A percentile compares a stretch with the other conserved stretches of the same genome.
Conservation (phyloP, 2,329 filamentous ascomycete species). For the Phialophora macrospora region DNA sequence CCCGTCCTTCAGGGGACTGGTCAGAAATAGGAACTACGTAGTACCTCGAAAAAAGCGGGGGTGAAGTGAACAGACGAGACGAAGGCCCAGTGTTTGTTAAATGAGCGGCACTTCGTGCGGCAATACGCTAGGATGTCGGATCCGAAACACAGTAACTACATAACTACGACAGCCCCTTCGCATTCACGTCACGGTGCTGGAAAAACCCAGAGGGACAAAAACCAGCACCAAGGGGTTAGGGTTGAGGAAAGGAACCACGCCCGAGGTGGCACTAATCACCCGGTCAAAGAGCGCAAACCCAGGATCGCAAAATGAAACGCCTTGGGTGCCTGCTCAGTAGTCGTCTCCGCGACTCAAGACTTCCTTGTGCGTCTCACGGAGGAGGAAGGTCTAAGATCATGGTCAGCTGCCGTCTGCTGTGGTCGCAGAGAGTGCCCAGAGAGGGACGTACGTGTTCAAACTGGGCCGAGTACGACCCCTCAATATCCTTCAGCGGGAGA, state of each 20-base stretch:
- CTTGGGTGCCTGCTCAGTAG: constrained; percentile 46
- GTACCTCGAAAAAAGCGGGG: too few species aligned
- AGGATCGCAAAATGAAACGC: not conserved
- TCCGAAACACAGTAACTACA: not conserved
- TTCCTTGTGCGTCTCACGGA: constrained; percentile 51
- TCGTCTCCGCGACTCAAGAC: constrained; percentile 60
- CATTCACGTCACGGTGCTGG: constrained; percentile 33
- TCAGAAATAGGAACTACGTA: too few species aligned
- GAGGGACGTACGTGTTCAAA: constrained; percentile 60
- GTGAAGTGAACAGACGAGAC: not conserved
- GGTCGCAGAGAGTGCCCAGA: not conserved
- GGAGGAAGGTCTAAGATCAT: constrained; percentile 44
- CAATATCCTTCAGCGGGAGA: constrained; percentile 61
- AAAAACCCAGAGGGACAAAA: constrained; percentile 32
- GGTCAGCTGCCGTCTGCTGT: constrained; percentile 7
- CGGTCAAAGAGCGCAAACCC: constrained; percentile 7
- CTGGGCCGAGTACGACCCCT: constrained; percentile 67
- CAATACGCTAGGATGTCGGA: too few species aligned
- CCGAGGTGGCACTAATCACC: too few species aligned
- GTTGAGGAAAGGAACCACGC: constrained; percentile 27
- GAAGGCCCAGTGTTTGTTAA: not conserved
- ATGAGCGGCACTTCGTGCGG: too few species aligned
- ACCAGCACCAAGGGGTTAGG: constrained; percentile 33
- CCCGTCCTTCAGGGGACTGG: too few species aligned
- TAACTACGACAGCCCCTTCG: constrained; percentile 17